A percentile compares a stretch with the other conserved stretches of the same genome.
These are phyloP conservation scores for Nannochloropsis oceanica DNA, from an alignment of 108 stramenopile species.

Conservation along the genomic window DNA sequence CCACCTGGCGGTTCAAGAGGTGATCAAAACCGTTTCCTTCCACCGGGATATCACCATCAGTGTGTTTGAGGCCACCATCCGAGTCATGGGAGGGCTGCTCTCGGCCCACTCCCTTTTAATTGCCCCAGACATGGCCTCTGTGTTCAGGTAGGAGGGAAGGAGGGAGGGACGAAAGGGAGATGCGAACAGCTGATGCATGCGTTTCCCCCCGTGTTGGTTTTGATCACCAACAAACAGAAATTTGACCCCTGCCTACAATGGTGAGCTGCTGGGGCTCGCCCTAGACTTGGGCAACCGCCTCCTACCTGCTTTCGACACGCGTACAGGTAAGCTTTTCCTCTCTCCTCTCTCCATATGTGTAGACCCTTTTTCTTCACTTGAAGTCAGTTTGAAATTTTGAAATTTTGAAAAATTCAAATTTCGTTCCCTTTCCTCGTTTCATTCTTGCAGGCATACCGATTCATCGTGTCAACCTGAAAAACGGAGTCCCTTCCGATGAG, in stretches of 20 bases:
- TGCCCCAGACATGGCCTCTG: slow-evolving; percentile 16
- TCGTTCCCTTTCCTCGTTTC: neutral
- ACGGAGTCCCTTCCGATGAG: slow-evolving; percentile 29
- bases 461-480: slow-evolving; percentile 39
- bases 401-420: neutral
- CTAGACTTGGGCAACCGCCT: slow-evolving; percentile 39
- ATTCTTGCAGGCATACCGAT: slow-evolving; percentile 23
- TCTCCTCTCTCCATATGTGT: no score
- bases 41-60: slow-evolving; percentile 41
- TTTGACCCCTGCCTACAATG: slow-evolving; percentile 11
- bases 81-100: slow-evolving; percentile 44
- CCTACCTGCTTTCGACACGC: slow-evolving; percentile 43
- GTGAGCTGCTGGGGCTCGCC: slow-evolving; percentile 33
- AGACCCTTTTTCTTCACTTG: no score
- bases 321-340: neutral
- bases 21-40: slow-evolving; percentile 10
- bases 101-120: slow-evolving; percentile 29
- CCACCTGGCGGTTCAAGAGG: neutral
- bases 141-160: neutral
- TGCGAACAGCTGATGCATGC: neutral
- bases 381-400: no score
- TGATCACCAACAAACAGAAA: neutral
- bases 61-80: slow-evolving; percentile 47
- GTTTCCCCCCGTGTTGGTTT: neutral
- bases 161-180: neutral